These are phyloP conservation scores for Ustilago hordei DNA, from an alignment of 1,284 basidiomycete species.

Conservation along the genomic window DNA sequence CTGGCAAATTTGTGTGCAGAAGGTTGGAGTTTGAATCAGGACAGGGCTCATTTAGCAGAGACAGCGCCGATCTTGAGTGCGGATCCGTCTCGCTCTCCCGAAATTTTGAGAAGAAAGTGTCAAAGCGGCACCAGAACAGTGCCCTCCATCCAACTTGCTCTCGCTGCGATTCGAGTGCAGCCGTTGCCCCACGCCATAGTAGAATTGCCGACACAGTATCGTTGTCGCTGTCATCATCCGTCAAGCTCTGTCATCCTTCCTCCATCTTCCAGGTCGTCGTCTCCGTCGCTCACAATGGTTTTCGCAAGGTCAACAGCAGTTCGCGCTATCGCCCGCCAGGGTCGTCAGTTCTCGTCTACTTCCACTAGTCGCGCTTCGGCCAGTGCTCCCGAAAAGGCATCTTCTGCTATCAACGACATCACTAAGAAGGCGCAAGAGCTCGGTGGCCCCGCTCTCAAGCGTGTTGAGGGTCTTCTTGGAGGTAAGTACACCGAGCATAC, in stretches of 20 bases:
- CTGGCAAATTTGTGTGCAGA: background rate
- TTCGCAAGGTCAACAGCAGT: slow-evolving; percentile 42
- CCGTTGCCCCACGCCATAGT: slow-evolving; percentile 2
- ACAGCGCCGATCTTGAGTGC: slow-evolving; percentile 6
- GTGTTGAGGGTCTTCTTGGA: slow-evolving; percentile 57
- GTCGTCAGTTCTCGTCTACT: slow-evolving; percentile 28
- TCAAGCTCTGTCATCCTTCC: background rate
- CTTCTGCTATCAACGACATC: slow-evolving; percentile 35
- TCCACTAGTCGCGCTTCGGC: slow-evolving; percentile 15
- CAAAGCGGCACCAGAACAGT: slow-evolving; percentile 7
- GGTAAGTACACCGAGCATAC: slow-evolving; percentile 40
- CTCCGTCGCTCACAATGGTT: slow-evolving; percentile 12
- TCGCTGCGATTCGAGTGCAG: slow-evolving; percentile 1
- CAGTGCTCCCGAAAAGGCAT: slow-evolving; percentile 36
- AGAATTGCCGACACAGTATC: background rate
- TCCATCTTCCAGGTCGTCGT: background rate
- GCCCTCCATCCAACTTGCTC: background rate
- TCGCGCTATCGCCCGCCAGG: slow-evolving; percentile 34
- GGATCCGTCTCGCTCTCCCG: slow-evolving; percentile 35
- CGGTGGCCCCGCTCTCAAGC: slow-evolving; percentile 57
- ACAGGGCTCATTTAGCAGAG: background rate
- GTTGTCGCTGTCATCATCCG: slow-evolving; percentile 1
- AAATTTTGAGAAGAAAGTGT: slow-evolving; percentile 34
- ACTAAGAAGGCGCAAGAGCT: slow-evolving; percentile 60
- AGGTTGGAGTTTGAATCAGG: slow-evolving; percentile 7